A percentile compares a stretch with the other conserved stretches of the same genome.
Evolutionary conservation across 164 flowering plant species (phyloP).

Genomic region (Nymphaea thermarum): DNA sequence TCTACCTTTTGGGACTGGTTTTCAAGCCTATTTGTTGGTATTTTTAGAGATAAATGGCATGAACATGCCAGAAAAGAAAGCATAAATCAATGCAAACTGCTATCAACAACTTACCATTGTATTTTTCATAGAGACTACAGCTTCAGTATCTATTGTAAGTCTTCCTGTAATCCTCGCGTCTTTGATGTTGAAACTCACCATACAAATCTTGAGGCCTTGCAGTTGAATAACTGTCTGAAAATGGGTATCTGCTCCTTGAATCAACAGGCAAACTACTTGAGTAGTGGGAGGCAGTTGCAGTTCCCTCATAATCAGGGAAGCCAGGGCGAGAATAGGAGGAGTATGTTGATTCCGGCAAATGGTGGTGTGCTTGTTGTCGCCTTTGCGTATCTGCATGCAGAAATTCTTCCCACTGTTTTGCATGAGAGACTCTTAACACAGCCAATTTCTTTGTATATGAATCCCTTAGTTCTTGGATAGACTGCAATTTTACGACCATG

Average conservation of each 20-base stretch:
- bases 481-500: slow-evolving; percentile 23
- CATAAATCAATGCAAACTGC: too few relatives aligned
- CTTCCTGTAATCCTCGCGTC: slow-evolving; percentile 65
- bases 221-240: slow-evolving; percentile 33
- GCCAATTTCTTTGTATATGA: slow-evolving; percentile 61
- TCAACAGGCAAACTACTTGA: slow-evolving; percentile 30
- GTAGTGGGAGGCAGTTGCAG: slow-evolving; percentile 33
- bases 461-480: slow-evolving; percentile 68
- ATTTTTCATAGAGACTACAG: neutral
- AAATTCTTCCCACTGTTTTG: slow-evolving; percentile 89
- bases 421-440: slow-evolving; percentile 44
- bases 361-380: slow-evolving; percentile 44
- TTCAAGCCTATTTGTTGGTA: too few relatives aligned
- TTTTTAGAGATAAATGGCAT: too few relatives aligned
- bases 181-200: slow-evolving; percentile 62
- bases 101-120: too few relatives aligned
- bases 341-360: slow-evolving; percentile 28
- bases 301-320: slow-evolving; percentile 43
- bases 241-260: slow-evolving; percentile 48
- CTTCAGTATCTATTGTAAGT: slow-evolving; percentile 55
- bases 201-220: slow-evolving; percentile 50
- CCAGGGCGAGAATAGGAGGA: slow-evolving; percentile 44
- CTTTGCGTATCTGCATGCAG: slow-evolving; percentile 56
- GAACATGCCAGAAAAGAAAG: too few relatives aligned
- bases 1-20: too few relatives aligned